phyloP scores from a whole-genome alignment of 352 stramenopile species.

The Hyaloperonospora arabidopsidis region DNA sequence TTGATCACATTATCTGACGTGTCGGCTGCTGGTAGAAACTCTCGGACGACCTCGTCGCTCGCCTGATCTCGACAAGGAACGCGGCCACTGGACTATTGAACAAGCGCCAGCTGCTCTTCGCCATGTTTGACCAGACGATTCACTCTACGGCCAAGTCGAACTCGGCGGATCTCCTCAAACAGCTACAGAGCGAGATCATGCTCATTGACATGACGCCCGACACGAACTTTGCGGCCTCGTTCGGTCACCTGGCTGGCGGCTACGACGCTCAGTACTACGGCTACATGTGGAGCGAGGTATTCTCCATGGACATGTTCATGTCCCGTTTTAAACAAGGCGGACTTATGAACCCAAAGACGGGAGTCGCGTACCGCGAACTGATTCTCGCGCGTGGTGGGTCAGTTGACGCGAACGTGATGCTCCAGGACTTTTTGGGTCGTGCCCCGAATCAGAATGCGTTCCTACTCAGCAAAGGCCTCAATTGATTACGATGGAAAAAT shows the following conservation, averaged over 20 bases:
- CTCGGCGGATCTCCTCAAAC: slow-evolving; percentile 67
- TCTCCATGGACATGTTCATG: slow-evolving; percentile 87
- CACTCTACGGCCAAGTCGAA: slow-evolving; percentile 79
- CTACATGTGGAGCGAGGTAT: slow-evolving; percentile 88
- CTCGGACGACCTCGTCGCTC: slow-evolving; percentile 69
- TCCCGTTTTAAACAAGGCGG: slow-evolving; percentile 82
- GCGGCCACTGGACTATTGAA: slow-evolving; percentile 73
- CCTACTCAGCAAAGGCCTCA: slow-evolving; percentile 68
- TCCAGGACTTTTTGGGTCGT: slow-evolving; percentile 75
- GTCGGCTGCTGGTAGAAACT: slow-evolving; percentile 43
- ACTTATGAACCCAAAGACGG: slow-evolving; percentile 73
- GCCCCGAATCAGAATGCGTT: slow-evolving; percentile 76
- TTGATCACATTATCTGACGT: slow-evolving; percentile 5
- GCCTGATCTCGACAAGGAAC: slow-evolving; percentile 84
- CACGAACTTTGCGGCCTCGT: slow-evolving; percentile 80
- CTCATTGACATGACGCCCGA: slow-evolving; percentile 81
- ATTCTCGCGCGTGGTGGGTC: slow-evolving; percentile 80
- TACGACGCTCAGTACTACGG: slow-evolving; percentile 82
- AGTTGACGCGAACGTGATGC: slow-evolving; percentile 68
- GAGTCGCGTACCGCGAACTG: slow-evolving; percentile 78
- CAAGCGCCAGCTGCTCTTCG: slow-evolving; percentile 77
- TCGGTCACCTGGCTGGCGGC: slow-evolving; percentile 72
- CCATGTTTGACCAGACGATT: slow-evolving; percentile 81
- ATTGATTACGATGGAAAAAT: not conserved
- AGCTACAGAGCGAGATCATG: slow-evolving; percentile 81